Percentiles rank a stretch among this genome's conserved stretches.
Conservation (phyloP, 2,329 filamentous ascomycete species). For the Xylaria polymorpha region DNA sequence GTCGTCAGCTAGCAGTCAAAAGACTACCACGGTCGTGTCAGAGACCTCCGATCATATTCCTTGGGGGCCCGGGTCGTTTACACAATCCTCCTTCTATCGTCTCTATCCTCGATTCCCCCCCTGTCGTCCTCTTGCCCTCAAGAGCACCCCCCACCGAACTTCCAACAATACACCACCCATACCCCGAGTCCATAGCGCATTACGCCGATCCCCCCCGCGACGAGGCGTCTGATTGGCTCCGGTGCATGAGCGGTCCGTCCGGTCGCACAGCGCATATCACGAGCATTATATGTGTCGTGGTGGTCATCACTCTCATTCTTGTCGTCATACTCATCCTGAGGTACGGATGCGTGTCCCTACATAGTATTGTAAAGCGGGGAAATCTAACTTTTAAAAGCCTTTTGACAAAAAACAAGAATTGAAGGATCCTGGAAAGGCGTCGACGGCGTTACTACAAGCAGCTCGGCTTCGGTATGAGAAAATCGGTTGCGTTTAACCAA, state of each 20-base stretch:
- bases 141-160: neutral
- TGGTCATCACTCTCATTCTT: slow-evolving; percentile 9
- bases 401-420: slow-evolving; percentile 8
- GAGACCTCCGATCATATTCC: neutral
- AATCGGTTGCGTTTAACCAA: neutral
- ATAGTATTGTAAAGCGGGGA: neutral
- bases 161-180: neutral
- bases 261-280: slow-evolving; percentile 7
- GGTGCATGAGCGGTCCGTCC: neutral
- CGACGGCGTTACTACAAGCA: neutral
- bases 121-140: neutral
- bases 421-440: neutral
- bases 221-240: neutral
- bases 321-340: slow-evolving; percentile 27
- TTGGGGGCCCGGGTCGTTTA: neutral
- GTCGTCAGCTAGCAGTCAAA: slow-evolving; percentile 15
- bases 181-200: slow-evolving; percentile 6
- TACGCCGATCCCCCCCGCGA: neutral
- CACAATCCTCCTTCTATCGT: neutral
- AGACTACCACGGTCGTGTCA: slow-evolving; percentile 3
- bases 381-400: slow-evolving; percentile 18
- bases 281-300: slow-evolving; percentile 23
- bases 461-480: neutral
- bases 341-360: neutral
- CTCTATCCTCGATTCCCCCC: slow-evolving; percentile 12